Evolutionary conservation across 306 rosid species (phyloP).

Genomic region (Comarum palustre): DNA sequence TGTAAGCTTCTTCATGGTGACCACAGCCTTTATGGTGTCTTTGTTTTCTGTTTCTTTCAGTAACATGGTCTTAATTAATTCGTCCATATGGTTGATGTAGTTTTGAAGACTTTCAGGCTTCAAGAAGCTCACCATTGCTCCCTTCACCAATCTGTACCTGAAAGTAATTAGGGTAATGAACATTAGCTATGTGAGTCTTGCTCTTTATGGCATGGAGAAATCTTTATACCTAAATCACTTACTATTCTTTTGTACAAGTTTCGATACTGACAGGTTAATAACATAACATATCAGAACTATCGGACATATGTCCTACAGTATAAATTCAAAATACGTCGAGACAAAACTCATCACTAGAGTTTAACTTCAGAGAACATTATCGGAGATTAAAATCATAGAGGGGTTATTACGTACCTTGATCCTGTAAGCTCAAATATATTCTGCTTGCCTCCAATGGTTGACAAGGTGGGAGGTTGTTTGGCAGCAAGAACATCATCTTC

Average conservation of each 20-base stretch:
- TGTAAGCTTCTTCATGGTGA: slow-evolving; percentile 39
- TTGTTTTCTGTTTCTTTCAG: slow-evolving; percentile 29
- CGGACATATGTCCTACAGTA: neutral
- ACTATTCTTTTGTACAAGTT: neutral
- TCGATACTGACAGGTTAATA: neutral
- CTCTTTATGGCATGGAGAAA: neutral
- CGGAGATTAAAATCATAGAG: neutral
- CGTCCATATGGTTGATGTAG: slow-evolving; percentile 41
- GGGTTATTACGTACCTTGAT: slow-evolving; percentile 26
- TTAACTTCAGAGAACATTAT: neutral
- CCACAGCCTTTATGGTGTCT: slow-evolving; percentile 36
- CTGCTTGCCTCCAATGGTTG: slow-evolving; percentile 36
- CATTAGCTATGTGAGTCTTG: no score
- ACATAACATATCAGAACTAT: no score
- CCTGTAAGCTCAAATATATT: slow-evolving; percentile 42
- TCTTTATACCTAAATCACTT: neutral
- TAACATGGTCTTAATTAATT: slow-evolving; percentile 26
- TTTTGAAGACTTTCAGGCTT: slow-evolving; percentile 51
- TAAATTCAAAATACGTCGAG: no score
- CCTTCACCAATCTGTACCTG: slow-evolving; percentile 34
- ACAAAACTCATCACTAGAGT: no score
- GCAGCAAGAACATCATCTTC: slow-evolving; percentile 39
- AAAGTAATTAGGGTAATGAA: neutral
- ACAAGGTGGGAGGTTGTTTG: slow-evolving; percentile 42
- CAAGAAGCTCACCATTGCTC: slow-evolving; percentile 46